Conservation (phyloP, 1,139 yeast species). For the Protomyces gravidus region DNA sequence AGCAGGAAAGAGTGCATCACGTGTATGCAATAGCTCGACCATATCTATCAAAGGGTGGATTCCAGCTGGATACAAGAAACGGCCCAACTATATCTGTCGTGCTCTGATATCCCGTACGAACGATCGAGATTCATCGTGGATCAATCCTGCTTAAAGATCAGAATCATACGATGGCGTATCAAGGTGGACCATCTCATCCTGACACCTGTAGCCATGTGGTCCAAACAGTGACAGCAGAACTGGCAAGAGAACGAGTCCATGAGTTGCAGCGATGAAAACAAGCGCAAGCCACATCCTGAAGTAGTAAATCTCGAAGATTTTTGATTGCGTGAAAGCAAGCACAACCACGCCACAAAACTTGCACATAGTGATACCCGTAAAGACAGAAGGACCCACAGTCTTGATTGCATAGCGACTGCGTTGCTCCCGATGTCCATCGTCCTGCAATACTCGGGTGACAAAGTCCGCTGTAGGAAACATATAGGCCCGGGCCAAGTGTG, state of each 20-base stretch:
- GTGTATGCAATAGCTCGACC: too few relatives aligned
- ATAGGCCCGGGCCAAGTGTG: constrained; percentile 79
- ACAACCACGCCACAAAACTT: constrained; percentile 84
- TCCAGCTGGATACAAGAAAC: too few relatives aligned
- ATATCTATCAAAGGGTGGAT: too few relatives aligned
- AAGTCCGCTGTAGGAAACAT: constrained; percentile 43
- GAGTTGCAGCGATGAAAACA: constrained; percentile 69
- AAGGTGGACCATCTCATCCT: too few relatives aligned
- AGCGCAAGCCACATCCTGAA: constrained; percentile 94
- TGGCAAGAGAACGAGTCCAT: constrained; percentile 74
- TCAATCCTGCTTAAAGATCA: too few relatives aligned
- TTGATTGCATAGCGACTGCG: constrained; percentile 60
- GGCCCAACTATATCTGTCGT: too few relatives aligned
- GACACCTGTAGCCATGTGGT: constrained; percentile 48
- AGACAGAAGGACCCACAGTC: constrained; percentile 78
- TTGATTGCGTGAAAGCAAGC: constrained; percentile 76
- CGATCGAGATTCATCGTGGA: too few relatives aligned
- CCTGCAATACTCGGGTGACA: constrained; percentile 7
- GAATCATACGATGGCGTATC: too few relatives aligned
- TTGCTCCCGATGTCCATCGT: constrained; percentile 35
- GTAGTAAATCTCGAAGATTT: constrained; percentile 84
- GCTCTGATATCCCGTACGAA: too few relatives aligned
- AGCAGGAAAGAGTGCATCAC: too few relatives aligned
- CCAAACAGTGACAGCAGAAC: constrained; percentile 64
- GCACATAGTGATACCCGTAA: constrained; percentile 85